Evolutionary conservation across 2,329 filamentous ascomycete genomes (phyloP).

Genomic region (Xenoacremonium recifei): DNA sequence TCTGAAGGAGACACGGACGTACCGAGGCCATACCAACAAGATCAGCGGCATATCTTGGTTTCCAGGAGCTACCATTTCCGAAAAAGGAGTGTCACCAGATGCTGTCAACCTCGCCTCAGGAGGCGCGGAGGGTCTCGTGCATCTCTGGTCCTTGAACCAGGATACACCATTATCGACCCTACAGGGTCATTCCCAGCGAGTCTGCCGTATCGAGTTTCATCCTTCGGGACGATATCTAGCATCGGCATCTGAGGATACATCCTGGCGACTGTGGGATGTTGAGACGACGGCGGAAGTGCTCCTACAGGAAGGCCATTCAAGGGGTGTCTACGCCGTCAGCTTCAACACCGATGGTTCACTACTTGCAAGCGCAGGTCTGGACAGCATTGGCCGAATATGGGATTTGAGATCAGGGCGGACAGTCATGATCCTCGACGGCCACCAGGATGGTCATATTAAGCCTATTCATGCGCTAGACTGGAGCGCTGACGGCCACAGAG

Average conservation of each 20-base stretch:
- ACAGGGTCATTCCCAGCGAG: slow-evolving; percentile 78
- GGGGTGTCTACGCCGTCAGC: slow-evolving; percentile 85
- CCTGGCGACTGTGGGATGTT: slow-evolving; percentile 95
- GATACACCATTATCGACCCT: slow-evolving; percentile 83
- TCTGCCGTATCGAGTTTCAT: slow-evolving; percentile 92
- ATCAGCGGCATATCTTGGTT: slow-evolving; percentile 90
- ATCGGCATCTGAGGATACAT: slow-evolving; percentile 92
- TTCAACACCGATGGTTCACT: slow-evolving; percentile 93
- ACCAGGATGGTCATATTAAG: slow-evolving; percentile 77
- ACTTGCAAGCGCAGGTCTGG: slow-evolving; percentile 85
- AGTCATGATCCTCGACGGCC: slow-evolving; percentile 91
- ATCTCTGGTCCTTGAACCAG: slow-evolving; percentile 86
- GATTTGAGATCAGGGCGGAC: slow-evolving; percentile 89
- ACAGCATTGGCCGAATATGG: slow-evolving; percentile 95
- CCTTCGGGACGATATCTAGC: slow-evolving; percentile 87
- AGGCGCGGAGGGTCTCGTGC: slow-evolving; percentile 81
- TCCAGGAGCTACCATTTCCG: slow-evolving; percentile 74
- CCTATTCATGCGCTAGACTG: slow-evolving; percentile 94
- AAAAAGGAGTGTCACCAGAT: slow-evolving; percentile 67
- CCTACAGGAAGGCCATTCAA: slow-evolving; percentile 90
- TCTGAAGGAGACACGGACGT: slow-evolving; percentile 70
- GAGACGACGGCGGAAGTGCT: slow-evolving; percentile 80
- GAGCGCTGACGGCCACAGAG: slow-evolving; percentile 86
- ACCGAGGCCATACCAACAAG: slow-evolving; percentile 84
- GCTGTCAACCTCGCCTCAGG: slow-evolving; percentile 86